A percentile compares a stretch with the other conserved stretches of the same genome.
Conservation (phyloP, 176 grass and related monocot species). For the Phoenix roebelenii region DNA sequence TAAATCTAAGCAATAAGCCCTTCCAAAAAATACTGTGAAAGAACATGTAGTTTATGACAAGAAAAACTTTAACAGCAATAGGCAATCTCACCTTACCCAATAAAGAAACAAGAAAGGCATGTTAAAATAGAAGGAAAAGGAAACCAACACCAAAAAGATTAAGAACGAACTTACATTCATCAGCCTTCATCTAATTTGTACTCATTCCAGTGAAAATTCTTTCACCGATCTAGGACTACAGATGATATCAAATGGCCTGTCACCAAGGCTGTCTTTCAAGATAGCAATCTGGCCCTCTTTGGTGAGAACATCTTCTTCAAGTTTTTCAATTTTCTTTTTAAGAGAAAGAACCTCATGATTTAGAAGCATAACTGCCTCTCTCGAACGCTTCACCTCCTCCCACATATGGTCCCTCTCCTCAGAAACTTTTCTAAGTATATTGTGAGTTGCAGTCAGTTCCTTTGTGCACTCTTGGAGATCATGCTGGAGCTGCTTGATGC, state of each 20-base stretch:
- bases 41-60: too few species aligned
- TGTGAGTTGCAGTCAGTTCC: slow-evolving; percentile 47
- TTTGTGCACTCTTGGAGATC: slow-evolving; percentile 55
- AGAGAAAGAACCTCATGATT: slow-evolving; percentile 31
- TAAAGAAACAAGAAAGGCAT: too few species aligned
- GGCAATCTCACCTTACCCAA: too few species aligned
- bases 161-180: neutral
- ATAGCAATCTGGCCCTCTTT: slow-evolving; percentile 88
- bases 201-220: slow-evolving; percentile 4
- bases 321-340: slow-evolving; percentile 46
- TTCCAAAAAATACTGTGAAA: too few species aligned
- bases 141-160: neutral
- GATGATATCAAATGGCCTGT: slow-evolving; percentile 31
- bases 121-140: too few species aligned
- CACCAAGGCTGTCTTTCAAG: slow-evolving; percentile 47
- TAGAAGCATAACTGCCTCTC: slow-evolving; percentile 31
- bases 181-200: neutral
- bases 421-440: slow-evolving; percentile 51
- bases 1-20: too few species aligned
- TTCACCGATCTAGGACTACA: slow-evolving; percentile 1
- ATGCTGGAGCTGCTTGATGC: slow-evolving; percentile 47
- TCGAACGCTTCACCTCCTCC: slow-evolving; percentile 47
- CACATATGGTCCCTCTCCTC: slow-evolving; percentile 60
- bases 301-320: slow-evolving; percentile 45
- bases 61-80: too few species aligned